Evolutionary conservation across 768 basidiomycete genomes (phyloP), one percentile per base, ranked within the genome.

Genomic region (Tricholoma bakamatsutake): DNA sequence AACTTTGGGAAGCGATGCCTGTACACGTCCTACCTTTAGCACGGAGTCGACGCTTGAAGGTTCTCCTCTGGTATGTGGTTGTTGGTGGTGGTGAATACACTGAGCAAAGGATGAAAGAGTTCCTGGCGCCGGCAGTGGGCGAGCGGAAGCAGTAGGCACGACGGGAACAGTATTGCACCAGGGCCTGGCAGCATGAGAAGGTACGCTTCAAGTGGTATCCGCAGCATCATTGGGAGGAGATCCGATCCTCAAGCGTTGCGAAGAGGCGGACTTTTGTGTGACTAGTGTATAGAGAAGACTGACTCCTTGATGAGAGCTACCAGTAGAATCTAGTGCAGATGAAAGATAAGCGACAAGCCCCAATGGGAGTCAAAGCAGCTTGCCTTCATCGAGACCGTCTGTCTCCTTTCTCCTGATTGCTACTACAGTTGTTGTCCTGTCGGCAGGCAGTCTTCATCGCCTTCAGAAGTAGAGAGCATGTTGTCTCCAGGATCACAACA

Each of bases 61-160:
- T n/a, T n/a, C n/a, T n/a, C n/a, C n/a, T n/a, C n/a, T n/a, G n/a
- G n/a, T n/a, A n/a, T n/a, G n/a, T n/a, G n/a, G n/a, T n/a, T n/a
- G 27, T 12, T n/a, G 28, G 27, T 30, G 12, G 28, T 15, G 27
- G 4, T 28, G 27, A 28, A 30, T 47, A n/a, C 6, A 4, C 15
- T 0, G 24, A 47, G n/a, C 4, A 30, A n/a, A 11, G 12, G 2
- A 28, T 15, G 9, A 28, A 4, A 28, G 45, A 30, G 12, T 13
- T 9, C 17, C 39, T 52, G 30, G 52, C 18, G n/a, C 15, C 37
- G 2, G 51, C 11, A 4, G 28, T 15, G 9, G 4, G 8, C 42
- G 52, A 53, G n/a, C 10, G n/a, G 28, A 54, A 54, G 45, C 53
- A 46, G 53, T 45, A 54, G 2, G 45, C 45, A 13, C 54, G 54